Base-by-base conservation (phyloP, 257 asterid genomes). In the Henckelia pumila region DNA sequence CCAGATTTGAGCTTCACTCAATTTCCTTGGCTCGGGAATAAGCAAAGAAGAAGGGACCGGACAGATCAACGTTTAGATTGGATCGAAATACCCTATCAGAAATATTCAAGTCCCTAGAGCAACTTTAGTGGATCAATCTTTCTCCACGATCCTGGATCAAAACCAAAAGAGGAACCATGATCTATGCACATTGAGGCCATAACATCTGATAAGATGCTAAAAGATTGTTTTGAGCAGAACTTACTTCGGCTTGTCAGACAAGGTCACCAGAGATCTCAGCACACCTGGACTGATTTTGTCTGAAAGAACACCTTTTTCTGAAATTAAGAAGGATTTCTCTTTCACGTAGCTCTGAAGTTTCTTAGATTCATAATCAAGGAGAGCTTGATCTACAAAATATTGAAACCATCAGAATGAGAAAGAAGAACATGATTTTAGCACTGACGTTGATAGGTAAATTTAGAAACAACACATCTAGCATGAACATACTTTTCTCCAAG, bases 301-400 rank as follows among this genome's bases (percentile, higher is more conserved):
- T 29, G 91, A 79, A 73, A 94, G 92, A 82, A 59, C 89, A 68
- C 92, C 95, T 80, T 68, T 80, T 63, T 87, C 95, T 1, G 99
- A 86, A 71, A 94, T 79, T 66, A 55, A 71, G 30, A 90, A 79
- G 56, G 96, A 79, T 77, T 84, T 83, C 77, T 94, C 99, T 80
- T 94, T 94, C 76, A 88, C 89, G 64, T 30, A 66, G 82, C 99
- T 94, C 75, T 87, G 97, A 32, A 90, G 91, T 78, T 84, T 94
- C 79, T 88, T 86, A 19, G 95, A 81, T 79, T 91, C 91, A 71
- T 78, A 85, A 79, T 94, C 92, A 1, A 90, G 87, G 50, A 69
- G 80, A 20, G 73, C 73, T 85, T 94, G 97, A 78, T 90, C 99
- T 90, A 66, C 83, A 84, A 19, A 67, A 47, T 20, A 76, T 55